A percentile compares a stretch with the other conserved stretches of the same genome.
phyloP scores from a whole-genome alignment of 345 rosid species.

The Viola odorata region DNA sequence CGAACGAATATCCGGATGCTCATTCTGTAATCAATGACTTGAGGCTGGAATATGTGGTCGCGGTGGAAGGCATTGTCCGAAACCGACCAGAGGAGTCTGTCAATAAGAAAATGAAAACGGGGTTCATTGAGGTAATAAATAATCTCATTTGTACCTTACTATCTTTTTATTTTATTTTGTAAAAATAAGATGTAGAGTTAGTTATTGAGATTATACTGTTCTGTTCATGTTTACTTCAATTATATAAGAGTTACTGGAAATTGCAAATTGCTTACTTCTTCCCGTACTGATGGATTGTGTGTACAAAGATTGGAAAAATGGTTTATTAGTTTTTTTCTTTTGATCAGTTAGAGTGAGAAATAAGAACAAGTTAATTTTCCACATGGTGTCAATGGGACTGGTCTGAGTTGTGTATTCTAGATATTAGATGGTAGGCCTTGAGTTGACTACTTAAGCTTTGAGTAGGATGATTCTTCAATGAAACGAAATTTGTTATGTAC shows the following conservation, averaged over 20 bases:
- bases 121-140: conserved; percentile 56
- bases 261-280: too few species aligned
- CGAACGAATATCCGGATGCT: conserved; percentile 77
- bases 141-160: too few species aligned
- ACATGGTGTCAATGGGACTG: too few species aligned
- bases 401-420: too few species aligned
- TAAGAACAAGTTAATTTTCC: too few species aligned
- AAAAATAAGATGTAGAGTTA: background rate
- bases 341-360: background rate
- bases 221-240: too few species aligned
- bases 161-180: background rate
- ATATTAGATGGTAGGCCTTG: too few species aligned
- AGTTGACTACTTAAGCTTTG: too few species aligned
- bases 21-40: conserved; percentile 57
- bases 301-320: background rate
- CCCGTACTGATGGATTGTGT: background rate
- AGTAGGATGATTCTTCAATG: too few species aligned
- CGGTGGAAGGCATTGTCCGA: conserved; percentile 69
- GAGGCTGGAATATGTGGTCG: conserved; percentile 82
- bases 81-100: conserved; percentile 67
- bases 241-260: too few species aligned
- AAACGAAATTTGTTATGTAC: conserved; percentile 6
- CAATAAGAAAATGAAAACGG: conserved; percentile 85
- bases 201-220: too few species aligned
- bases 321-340: background rate